Evolutionary conservation across 1,284 basidiomycete genomes (phyloP).

Genomic region (Sporisorium iseilematis-ciliati): DNA sequence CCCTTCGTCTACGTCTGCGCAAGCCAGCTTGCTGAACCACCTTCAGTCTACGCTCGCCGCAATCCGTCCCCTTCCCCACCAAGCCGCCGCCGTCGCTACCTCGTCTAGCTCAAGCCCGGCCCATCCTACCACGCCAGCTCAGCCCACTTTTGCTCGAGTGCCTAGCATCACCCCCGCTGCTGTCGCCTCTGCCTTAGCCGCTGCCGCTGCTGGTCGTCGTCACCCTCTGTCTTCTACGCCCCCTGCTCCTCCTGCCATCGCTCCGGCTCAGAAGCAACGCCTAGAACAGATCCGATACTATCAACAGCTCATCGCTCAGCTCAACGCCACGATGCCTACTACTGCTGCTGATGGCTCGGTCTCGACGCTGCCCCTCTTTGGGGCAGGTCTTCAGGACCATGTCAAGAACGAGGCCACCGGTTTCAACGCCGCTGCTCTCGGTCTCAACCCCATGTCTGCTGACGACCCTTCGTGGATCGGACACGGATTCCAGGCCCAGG

Average conservation of each 20-base stretch:
- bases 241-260: slow-evolving; percentile 13
- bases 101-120: slow-evolving; percentile 16
- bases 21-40: slow-evolving; percentile 46
- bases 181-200: slow-evolving; percentile 41
- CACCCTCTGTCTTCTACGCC: slow-evolving; percentile 40
- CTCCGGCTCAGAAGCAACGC: slow-evolving; percentile 38
- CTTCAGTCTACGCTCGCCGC: slow-evolving; percentile 44
- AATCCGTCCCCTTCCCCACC: slow-evolving; percentile 36
- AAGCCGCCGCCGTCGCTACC: slow-evolving; percentile 19
- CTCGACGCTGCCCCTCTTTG: slow-evolving; percentile 38
- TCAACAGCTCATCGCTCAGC: slow-evolving; percentile 52
- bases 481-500: slow-evolving; percentile 55
- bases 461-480: slow-evolving; percentile 58
- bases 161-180: slow-evolving; percentile 46
- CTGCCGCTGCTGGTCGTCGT: slow-evolving; percentile 41
- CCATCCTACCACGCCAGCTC: slow-evolving; percentile 17
- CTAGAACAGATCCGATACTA: slow-evolving; percentile 52
- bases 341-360: slow-evolving; percentile 37
- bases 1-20: slow-evolving; percentile 49
- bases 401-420: slow-evolving; percentile 32
- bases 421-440: slow-evolving; percentile 50
- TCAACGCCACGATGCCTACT: slow-evolving; percentile 47
- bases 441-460: slow-evolving; percentile 58
- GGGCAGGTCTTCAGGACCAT: slow-evolving; percentile 37
- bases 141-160: slow-evolving; percentile 45